phyloP scores from a whole-genome alignment of 2,329 filamentous ascomycete genomes.

The Rhexocercosporidium sp. region DNA sequence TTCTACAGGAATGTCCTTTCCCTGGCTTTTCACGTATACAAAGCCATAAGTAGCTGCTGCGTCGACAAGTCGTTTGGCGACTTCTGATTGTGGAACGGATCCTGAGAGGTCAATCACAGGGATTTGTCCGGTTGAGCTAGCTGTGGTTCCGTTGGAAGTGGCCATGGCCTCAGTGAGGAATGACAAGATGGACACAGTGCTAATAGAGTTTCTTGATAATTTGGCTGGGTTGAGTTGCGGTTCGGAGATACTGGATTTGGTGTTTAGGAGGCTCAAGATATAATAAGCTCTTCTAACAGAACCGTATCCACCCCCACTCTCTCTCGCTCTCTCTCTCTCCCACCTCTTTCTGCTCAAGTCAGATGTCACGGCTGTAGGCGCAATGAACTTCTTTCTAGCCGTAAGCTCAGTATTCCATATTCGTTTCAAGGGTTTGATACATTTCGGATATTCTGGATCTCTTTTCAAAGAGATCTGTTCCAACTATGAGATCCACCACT shows the following conservation, averaged over 20 bases:
- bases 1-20: slow-evolving; percentile 67
- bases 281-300: too few relatives aligned
- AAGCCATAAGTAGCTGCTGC: slow-evolving; percentile 87
- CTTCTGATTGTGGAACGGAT: slow-evolving; percentile 55
- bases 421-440: too few relatives aligned
- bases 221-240: too few relatives aligned
- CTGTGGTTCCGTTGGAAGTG: slow-evolving; percentile 1
- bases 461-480: too few relatives aligned
- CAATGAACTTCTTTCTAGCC: too few relatives aligned
- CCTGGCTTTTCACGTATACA: slow-evolving; percentile 82
- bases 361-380: too few relatives aligned
- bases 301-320: too few relatives aligned
- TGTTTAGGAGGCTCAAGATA: neutral
- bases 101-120: slow-evolving; percentile 83
- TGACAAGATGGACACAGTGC: neutral
- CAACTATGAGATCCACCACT: too few relatives aligned
- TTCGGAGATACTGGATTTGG: neutral
- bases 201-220: neutral
- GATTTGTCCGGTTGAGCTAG: slow-evolving; percentile 51
- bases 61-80: slow-evolving; percentile 74
- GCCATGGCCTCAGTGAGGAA: neutral
- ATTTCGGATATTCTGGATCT: too few relatives aligned
- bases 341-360: too few relatives aligned
- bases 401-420: too few relatives aligned
- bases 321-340: too few relatives aligned